phyloP scores from a whole-genome alignment of 208 protist species.

The Acanthamoeba triangularis region DNA sequence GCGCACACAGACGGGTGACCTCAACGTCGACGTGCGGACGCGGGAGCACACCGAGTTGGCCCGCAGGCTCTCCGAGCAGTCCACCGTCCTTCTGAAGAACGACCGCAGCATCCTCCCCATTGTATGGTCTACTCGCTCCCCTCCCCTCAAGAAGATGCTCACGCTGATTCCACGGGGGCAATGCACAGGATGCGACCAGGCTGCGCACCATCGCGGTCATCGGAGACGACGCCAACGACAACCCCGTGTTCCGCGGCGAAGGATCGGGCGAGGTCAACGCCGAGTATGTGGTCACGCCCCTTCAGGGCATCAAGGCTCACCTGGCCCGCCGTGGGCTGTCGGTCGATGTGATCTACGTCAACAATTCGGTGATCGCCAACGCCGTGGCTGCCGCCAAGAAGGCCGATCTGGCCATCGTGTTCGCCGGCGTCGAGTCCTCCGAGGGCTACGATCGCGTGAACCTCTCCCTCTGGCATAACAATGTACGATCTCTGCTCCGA shows the following conservation, averaged over 20 bases:
- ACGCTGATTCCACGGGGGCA: too few species aligned
- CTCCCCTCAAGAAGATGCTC: too few species aligned
- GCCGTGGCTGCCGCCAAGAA: slow-evolving; percentile 38
- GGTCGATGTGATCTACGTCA: slow-evolving; percentile 46
- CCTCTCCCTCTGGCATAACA: slow-evolving; percentile 44
- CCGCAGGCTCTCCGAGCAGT: slow-evolving; percentile 80
- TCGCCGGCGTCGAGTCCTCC: slow-evolving; percentile 55
- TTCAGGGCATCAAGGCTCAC: slow-evolving; percentile 19
- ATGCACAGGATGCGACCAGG: slow-evolving; percentile 68
- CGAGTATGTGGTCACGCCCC: slow-evolving; percentile 71
- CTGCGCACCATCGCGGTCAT: slow-evolving; percentile 82
- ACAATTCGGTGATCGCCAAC: background rate
- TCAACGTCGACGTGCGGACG: slow-evolving; percentile 75
- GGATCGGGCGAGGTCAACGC: slow-evolving; percentile 75
- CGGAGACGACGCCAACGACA: slow-evolving; percentile 63
- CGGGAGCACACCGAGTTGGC: slow-evolving; percentile 85
- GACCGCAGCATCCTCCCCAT: slow-evolving; percentile 75
- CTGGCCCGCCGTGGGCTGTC: background rate
- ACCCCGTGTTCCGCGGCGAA: slow-evolving; percentile 42
- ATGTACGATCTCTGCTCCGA: background rate
- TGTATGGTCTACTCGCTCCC: too few species aligned
- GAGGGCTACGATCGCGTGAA: slow-evolving; percentile 80
- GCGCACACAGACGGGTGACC: slow-evolving; percentile 42
- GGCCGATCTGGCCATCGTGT: slow-evolving; percentile 82
- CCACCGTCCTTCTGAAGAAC: slow-evolving; percentile 90